phyloP scores from a whole-genome alignment of 176 grass and related monocot species.

The Hordeum vulgare region MorexV3_pseudomolecules_assembly NC_058523.1:372276923-372277422 shows the following conservation, averaged over 20 bases:
- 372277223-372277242: conserved; percentile 19
- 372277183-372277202: conserved; percentile 23
- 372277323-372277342: not conserved
- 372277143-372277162: conserved; percentile 22
- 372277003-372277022: too few species aligned
- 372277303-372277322: conserved; percentile 16
- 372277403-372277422: conserved; percentile 87
- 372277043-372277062: too few species aligned
- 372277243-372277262: conserved; percentile 29
- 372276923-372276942: too few species aligned
- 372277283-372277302: not conserved
- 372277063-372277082: too few species aligned
- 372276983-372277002: too few species aligned
- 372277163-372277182: conserved; percentile 15
- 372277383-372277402: conserved; percentile 90
- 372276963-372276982: too few species aligned
- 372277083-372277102: too few species aligned
- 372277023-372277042: too few species aligned
- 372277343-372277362: conserved; percentile 23
- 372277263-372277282: not conserved
- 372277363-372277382: conserved; percentile 53
- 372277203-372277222: conserved; percentile 23
- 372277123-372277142: conserved; percentile 19
- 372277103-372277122: too few species aligned
- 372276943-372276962: too few species aligned